Evolutionary conservation across 2,329 filamentous ascomycete species (phyloP), one percentile per base, ranked within the genome.

Genomic region (Trichoderma cornu-damae): DNA sequence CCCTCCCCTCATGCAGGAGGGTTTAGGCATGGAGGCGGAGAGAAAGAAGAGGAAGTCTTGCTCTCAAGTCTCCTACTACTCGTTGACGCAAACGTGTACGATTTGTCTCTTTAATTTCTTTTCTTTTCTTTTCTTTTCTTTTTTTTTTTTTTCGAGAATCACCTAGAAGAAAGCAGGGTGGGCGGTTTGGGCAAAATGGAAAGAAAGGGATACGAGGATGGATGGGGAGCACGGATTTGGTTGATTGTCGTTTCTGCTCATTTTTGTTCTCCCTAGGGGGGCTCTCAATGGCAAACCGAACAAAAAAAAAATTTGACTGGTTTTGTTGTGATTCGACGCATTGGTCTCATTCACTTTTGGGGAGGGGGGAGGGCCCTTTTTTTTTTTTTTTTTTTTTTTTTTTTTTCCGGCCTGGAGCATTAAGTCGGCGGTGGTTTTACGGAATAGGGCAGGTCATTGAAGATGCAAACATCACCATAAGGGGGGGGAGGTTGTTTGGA

Each of bases 21-120:
- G 52, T 24, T 52, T 30, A 16, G 52, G 52, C 52, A 40, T 56
- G 35, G 42, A 37, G 52, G 26, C 53, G 46, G 53, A 38, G 53
- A 52, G 44, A 57, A 28, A 60, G 55, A 57, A 59, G 38, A 32
- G 51, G 57, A 60, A 56, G 46, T 49, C 26, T 60, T 60, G 56
- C 58, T 59, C 46, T 59, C 46, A 37, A 46, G 44, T 49, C 58
- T 48, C 52, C 20, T 46, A 56, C 63, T 58, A 56, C 63, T 58
- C 55, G 59, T 59, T 59, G 60, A 61, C 59, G 67, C 68, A 67
- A 69, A 69, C 63, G 65, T 72, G 70, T 72, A 72, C 70, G 67
- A 72, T 72, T n/a, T 70, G 68, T 69, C 60, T 59, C 62, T 58
- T 63, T 63, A 59, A 52, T 60, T 60, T 60, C 49, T 32, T 49